Conservation (phyloP, 2,329 filamentous ascomycete genomes). For the Dactylellina haptotyla region DNA sequence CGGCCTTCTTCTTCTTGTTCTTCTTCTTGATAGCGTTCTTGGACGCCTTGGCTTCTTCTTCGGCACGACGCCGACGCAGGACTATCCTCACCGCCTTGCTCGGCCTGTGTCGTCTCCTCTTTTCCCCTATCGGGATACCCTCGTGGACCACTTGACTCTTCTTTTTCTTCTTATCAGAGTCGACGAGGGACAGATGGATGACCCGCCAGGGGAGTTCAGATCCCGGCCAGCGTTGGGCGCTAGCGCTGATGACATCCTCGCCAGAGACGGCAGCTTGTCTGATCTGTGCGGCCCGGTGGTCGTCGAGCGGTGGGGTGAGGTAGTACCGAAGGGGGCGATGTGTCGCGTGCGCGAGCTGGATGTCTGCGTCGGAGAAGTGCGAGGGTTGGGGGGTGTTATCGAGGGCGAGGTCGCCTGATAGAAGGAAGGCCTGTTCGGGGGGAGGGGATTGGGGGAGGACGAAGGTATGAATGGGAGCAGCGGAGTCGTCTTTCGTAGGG, state of each 20-base stretch:
- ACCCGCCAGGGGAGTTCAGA: constrained; percentile 47
- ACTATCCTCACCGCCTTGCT: constrained; percentile 42
- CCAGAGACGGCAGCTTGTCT: constrained; percentile 37
- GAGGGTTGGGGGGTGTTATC: constrained; percentile 12
- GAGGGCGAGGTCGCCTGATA: constrained; percentile 16
- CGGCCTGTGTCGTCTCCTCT: constrained; percentile 25
- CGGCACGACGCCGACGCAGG: constrained; percentile 15
- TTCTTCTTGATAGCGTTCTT: constrained; percentile 37
- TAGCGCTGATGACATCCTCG: constrained; percentile 27
- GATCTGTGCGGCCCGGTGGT: constrained; percentile 16
- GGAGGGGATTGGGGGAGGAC: constrained; percentile 42
- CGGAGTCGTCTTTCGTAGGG: constrained; percentile 26
- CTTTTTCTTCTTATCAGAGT: neutral
- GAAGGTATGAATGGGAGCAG: constrained; percentile 30
- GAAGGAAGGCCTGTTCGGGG: constrained; percentile 20
- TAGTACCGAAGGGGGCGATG: constrained; percentile 42
- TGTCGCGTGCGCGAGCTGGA: constrained; percentile 45
- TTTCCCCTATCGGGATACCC: neutral
- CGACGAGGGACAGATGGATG: constrained; percentile 15
- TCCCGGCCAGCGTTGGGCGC: constrained; percentile 27
- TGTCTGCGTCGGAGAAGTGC: constrained; percentile 37
- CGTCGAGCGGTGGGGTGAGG: constrained; percentile 44
- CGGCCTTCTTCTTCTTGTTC: constrained; percentile 40
- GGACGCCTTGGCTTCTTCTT: constrained; percentile 13
- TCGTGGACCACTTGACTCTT: constrained; percentile 7